These are phyloP conservation scores for Mycena haematopus DNA, from an alignment of 768 basidiomycete species.

Conservation along the genomic window DNA sequence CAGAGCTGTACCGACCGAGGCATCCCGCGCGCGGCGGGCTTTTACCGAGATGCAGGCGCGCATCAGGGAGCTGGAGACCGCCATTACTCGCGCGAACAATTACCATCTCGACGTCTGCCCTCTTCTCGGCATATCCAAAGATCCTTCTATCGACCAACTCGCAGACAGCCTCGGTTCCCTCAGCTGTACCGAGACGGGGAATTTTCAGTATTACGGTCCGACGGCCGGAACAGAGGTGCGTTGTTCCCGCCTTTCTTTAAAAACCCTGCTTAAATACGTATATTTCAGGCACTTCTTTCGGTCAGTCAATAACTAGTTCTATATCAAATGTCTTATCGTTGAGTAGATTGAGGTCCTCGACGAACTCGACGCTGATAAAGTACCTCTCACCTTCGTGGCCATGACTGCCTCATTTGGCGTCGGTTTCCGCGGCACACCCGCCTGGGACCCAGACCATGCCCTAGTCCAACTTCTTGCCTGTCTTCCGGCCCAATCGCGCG, in stretches of 20 bases:
- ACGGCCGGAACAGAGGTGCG: constrained; percentile 19
- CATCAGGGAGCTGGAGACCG: constrained; percentile 10
- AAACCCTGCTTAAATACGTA: not conserved
- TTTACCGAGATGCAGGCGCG: constrained; percentile 8
- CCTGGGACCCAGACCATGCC: not conserved
- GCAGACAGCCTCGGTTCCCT: constrained; percentile 13
- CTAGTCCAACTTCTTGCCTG: not conserved
- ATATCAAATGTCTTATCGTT: not conserved
- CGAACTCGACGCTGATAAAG: not conserved
- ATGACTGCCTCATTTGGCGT: constrained; percentile 2
- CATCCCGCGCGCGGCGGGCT: not conserved
- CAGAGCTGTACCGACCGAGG: constrained; percentile 18
- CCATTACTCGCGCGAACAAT: not conserved
- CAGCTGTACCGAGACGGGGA: not conserved
- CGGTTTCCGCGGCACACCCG: not conserved
- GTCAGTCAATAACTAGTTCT: not conserved
- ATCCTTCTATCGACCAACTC: not conserved
- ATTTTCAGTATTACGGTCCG: constrained; percentile 12
- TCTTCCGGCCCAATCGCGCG: not conserved
- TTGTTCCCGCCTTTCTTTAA: too few species aligned
- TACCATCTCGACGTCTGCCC: constrained; percentile 15
- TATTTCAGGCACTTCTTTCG: not conserved
- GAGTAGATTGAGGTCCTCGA: not conserved
- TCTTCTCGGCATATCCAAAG: not conserved
- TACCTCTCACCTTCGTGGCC: not conserved